Percentiles rank a stretch among this genome's conserved stretches.
phyloP scores from a whole-genome alignment of 1,284 basidiomycete species.

The Cutaneotrichosporon sp. region DNA sequence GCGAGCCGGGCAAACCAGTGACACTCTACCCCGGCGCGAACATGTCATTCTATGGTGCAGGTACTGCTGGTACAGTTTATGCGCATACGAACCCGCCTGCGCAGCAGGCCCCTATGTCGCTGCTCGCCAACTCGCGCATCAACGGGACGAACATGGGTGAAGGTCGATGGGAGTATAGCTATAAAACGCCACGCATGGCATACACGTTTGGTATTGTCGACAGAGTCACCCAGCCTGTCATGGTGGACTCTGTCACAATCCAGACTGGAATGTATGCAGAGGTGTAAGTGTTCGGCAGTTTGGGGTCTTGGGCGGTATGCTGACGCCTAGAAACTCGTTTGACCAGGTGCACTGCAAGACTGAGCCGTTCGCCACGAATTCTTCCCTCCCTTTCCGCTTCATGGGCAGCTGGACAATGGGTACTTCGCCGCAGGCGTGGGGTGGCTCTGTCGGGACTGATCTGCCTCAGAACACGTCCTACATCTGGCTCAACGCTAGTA shows the following conservation, averaged over 20 bases:
- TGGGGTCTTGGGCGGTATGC: too few relatives aligned
- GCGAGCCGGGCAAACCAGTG: neutral
- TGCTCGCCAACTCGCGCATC: neutral
- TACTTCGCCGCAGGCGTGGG: neutral
- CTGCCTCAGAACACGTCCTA: neutral
- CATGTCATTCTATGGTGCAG: neutral
- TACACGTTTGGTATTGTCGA: neutral
- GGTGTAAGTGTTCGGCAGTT: neutral
- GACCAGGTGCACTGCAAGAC: neutral
- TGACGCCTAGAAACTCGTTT: neutral
- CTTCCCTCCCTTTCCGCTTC: neutral
- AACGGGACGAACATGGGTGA: neutral
- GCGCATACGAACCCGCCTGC: neutral
- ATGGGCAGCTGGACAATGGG: neutral
- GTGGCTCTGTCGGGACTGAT: neutral
- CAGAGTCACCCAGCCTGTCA: neutral
- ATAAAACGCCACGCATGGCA: neutral
- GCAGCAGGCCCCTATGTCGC: neutral
- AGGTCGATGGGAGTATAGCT: neutral
- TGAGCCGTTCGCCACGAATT: neutral
- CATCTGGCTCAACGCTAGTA: neutral
- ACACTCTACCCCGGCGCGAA: neutral
- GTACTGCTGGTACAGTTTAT: neutral
- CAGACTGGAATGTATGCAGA: neutral
- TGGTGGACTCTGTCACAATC: neutral